A percentile compares a stretch with the other conserved stretches of the same genome.
These are phyloP conservation scores for Gynandropsis gynandra DNA, from an alignment of 345 rosid genomes.

Conservation along the genomic window DNA sequence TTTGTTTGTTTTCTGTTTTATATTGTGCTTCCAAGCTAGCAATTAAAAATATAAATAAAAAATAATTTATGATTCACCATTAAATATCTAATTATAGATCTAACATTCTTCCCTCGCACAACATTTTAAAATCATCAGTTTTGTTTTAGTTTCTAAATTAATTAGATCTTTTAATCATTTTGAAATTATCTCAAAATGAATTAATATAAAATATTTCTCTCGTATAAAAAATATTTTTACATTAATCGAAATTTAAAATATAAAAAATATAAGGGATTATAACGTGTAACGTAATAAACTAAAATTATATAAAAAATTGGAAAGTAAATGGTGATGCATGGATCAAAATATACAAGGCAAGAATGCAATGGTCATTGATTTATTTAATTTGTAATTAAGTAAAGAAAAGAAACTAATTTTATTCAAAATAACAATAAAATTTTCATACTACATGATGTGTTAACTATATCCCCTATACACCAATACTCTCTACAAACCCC, in stretches of 20 bases:
- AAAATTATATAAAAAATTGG: no score
- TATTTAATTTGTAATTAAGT: no score
- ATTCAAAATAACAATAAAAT: slow-evolving; percentile 19
- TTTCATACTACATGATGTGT: slow-evolving; percentile 18
- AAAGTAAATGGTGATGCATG: no score
- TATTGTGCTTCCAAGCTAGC: slow-evolving; percentile 32
- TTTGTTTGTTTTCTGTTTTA: slow-evolving; percentile 15
- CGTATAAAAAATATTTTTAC: not conserved
- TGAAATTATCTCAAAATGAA: slow-evolving; percentile 13
- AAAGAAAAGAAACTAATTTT: no score
- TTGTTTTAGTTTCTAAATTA: no score
- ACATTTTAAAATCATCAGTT: no score
- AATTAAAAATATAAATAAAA: slow-evolving; percentile 31
- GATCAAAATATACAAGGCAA: no score
- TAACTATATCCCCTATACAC: slow-evolving; percentile 29
- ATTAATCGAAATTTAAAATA: no score
- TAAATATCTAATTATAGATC: slow-evolving; percentile 1
- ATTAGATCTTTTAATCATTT: no score
- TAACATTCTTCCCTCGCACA: no score
- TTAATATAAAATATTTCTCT: not conserved
- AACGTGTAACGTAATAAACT: no score
- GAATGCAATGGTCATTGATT: slow-evolving; percentile 1
- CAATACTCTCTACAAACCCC: slow-evolving; percentile 28
- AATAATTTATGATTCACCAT: slow-evolving; percentile 22
- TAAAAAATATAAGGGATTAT: no score